These are phyloP conservation scores for Lasiodiplodia theobromae DNA, from an alignment of 2,329 filamentous ascomycete species.

Conservation along the genomic window DNA sequence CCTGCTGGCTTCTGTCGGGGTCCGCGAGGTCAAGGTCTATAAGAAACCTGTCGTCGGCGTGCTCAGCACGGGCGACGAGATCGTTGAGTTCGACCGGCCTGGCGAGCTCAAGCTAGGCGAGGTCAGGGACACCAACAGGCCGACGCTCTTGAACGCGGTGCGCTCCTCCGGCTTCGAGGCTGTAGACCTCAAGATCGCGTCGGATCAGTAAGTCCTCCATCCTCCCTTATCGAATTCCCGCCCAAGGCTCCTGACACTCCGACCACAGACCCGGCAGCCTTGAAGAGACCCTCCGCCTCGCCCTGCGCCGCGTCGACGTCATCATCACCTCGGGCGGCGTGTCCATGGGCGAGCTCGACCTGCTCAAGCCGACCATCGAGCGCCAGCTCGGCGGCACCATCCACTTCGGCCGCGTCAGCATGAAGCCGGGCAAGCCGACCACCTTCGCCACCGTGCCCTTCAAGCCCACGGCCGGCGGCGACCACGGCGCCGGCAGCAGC, in stretches of 20 bases:
- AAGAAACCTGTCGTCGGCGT: constrained; percentile 81
- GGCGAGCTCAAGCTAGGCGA: constrained; percentile 75
- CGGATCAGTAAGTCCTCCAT: constrained; percentile 63
- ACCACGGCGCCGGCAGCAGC: constrained; percentile 54
- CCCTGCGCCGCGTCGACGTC: constrained; percentile 77
- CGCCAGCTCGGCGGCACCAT: constrained; percentile 88
- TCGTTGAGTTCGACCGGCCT: constrained; percentile 74
- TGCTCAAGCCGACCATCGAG: constrained; percentile 96
- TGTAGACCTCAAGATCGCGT: constrained; percentile 85
- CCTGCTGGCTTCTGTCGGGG: constrained; percentile 84
- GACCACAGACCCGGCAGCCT: constrained; percentile 67
- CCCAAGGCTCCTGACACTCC: constrained; percentile 12
- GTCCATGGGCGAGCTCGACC: constrained; percentile 96
- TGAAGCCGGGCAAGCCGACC: constrained; percentile 98
- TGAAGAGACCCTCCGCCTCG: constrained; percentile 77
- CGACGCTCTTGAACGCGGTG: constrained; percentile 82
- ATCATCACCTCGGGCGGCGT: constrained; percentile 94
- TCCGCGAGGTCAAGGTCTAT: constrained; percentile 73
- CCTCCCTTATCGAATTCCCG: background rate
- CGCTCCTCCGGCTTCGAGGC: constrained; percentile 77
- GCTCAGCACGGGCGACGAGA: constrained; percentile 93
- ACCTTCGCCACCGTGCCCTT: constrained; percentile 90
- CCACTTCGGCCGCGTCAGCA: constrained; percentile 92
- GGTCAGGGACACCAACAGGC: constrained; percentile 91
- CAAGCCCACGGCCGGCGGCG: constrained; percentile 57